Percentiles rank a stretch among this genome's conserved stretches.
Evolutionary conservation across 768 basidiomycete genomes (phyloP).

Genomic region (Psilocybe azurescens): DNA sequence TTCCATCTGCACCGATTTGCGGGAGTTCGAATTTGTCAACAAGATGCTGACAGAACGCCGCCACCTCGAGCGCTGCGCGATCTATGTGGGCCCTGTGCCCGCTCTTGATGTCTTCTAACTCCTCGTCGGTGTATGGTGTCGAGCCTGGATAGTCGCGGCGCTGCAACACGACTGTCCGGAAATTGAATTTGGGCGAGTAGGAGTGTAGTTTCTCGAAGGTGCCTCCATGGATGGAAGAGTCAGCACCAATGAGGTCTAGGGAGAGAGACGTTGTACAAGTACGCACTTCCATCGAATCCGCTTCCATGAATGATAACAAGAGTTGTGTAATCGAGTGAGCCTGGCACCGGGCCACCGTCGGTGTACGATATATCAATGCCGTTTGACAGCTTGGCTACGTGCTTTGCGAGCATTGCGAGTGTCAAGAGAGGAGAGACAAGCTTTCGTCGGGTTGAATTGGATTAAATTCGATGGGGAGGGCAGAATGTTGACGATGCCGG

Average conservation of each 20-base stretch:
- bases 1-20: not conserved
- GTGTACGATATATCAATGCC: conserved; percentile 35
- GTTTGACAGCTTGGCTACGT: conserved; percentile 20
- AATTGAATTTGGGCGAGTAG: not conserved
- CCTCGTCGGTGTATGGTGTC: not conserved
- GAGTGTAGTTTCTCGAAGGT: not conserved
- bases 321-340: conserved; percentile 39
- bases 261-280: conserved; percentile 1
- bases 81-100: not conserved
- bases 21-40: not conserved
- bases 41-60: not conserved
- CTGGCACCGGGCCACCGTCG: conserved; percentile 37
- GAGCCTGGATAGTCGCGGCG: conserved; percentile 3
- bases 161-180: not conserved
- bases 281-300: conserved; percentile 31
- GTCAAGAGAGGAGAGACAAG: too few species aligned
- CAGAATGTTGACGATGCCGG: too few species aligned
- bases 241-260: not conserved
- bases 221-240: not conserved
- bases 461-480: too few species aligned
- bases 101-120: not conserved
- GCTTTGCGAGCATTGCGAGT: too few species aligned
- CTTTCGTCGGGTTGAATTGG: too few species aligned
- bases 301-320: conserved; percentile 38
- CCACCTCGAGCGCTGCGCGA: not conserved